Conservation (phyloP, 2,329 filamentous ascomycete species). For the Madurella fahalii region DNA sequence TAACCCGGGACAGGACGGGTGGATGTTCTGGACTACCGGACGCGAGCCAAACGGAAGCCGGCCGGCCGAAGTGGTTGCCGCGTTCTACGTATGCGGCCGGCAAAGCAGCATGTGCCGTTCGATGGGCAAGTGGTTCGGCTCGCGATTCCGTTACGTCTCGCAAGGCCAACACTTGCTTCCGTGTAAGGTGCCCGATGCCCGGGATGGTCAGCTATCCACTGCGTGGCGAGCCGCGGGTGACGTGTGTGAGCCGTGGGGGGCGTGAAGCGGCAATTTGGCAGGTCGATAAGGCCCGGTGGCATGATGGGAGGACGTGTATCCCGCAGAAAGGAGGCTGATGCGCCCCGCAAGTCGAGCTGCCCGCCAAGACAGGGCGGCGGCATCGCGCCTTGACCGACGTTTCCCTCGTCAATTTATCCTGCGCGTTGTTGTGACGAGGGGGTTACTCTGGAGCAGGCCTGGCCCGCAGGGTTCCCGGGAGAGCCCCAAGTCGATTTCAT, state of each 20-base stretch:
- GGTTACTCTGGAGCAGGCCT: not conserved
- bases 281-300: slow-evolving; percentile 14
- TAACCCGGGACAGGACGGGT: not conserved
- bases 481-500: too few species aligned
- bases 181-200: too few species aligned
- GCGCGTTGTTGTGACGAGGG: not conserved
- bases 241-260: slow-evolving; percentile 18
- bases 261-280: slow-evolving; percentile 12
- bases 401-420: not conserved
- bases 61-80: not conserved
- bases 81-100: not conserved
- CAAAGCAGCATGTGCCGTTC: too few species aligned
- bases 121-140: not conserved
- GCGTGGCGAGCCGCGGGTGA: not conserved
- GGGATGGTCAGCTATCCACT: not conserved
- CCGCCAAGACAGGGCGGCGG: not conserved
- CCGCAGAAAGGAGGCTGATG: slow-evolving; percentile 7
- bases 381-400: slow-evolving; percentile 9
- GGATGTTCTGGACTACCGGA: too few species aligned
- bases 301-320: slow-evolving; percentile 8
- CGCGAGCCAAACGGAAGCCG: slow-evolving; percentile 8
- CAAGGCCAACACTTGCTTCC: not conserved
- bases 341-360: not conserved
- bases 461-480: too few species aligned
- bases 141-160: slow-evolving; percentile 15